These are phyloP conservation scores for Geranium rotundifolium DNA, from an alignment of 345 rosid genomes.

Conservation along the genomic window DNA sequence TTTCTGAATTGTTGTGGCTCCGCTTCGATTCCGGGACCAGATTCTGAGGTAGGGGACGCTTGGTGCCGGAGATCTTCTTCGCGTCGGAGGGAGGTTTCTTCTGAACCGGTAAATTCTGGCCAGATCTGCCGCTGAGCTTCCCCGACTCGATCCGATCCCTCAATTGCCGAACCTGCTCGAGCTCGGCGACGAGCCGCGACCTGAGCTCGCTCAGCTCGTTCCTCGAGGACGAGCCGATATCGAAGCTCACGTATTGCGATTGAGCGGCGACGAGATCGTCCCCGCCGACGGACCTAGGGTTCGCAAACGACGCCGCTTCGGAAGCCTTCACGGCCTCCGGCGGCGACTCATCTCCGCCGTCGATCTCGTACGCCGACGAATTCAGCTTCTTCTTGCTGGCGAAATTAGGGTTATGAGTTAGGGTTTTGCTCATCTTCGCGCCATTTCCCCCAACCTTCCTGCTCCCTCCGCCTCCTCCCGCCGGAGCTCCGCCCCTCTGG, in stretches of 20 bases:
- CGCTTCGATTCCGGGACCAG: slow-evolving; percentile 20
- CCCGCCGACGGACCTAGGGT: slow-evolving; percentile 32
- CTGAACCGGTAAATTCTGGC: slow-evolving; percentile 12
- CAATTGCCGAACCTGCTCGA: slow-evolving; percentile 58
- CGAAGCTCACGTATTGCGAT: slow-evolving; percentile 21
- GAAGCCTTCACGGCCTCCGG: not conserved
- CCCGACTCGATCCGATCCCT: slow-evolving; percentile 42
- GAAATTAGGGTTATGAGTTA: not conserved
- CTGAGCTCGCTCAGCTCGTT: slow-evolving; percentile 49
- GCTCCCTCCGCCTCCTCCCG: not conserved
- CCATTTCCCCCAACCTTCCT: slow-evolving; percentile 15
- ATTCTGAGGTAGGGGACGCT: slow-evolving; percentile 22
- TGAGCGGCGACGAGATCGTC: not conserved
- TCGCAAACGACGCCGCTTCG: slow-evolving; percentile 32
- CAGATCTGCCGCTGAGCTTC: slow-evolving; percentile 35
- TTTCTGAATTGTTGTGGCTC: not conserved
- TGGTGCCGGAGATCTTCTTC: slow-evolving; percentile 38
- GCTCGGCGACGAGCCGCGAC: slow-evolving; percentile 43
- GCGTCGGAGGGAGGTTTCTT: slow-evolving; percentile 12
- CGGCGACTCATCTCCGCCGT: not conserved
- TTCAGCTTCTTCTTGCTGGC: slow-evolving; percentile 1
- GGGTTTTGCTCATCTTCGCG: slow-evolving; percentile 13
- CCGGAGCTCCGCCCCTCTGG: not conserved
- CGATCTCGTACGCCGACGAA: slow-evolving; percentile 5
- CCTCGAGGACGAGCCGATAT: slow-evolving; percentile 23